Conservation (phyloP, 371 early-diverging fungal species). For the Rhizopus sp. region DNA sequence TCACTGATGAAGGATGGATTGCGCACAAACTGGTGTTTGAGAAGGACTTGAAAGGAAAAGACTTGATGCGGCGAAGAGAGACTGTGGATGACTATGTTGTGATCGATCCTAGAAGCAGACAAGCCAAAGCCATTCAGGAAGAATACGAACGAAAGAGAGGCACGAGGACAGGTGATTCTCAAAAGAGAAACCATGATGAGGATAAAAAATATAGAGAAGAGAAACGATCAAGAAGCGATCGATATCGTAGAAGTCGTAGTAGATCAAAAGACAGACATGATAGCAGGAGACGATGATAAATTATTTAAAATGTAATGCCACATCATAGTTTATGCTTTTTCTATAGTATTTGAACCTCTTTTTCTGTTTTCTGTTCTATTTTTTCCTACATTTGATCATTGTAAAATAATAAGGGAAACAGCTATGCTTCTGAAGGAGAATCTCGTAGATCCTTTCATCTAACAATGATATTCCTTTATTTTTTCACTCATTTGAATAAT, state of each 20-base stretch:
- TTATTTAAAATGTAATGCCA: background rate
- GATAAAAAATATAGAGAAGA: constrained; percentile 8
- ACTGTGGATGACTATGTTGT: constrained; percentile 75
- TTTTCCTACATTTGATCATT: too few species aligned
- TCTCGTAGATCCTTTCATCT: too few species aligned
- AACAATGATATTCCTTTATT: too few species aligned
- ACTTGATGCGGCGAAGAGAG: constrained; percentile 60
- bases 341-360: too few species aligned
- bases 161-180: constrained; percentile 5
- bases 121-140: constrained; percentile 44
- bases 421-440: too few species aligned
- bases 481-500: too few species aligned
- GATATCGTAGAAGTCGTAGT: background rate
- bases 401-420: too few species aligned
- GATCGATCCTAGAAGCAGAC: constrained; percentile 67
- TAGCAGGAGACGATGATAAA: constrained; percentile 9
- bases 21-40: constrained; percentile 69
- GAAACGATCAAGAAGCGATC: constrained; percentile 23
- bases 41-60: constrained; percentile 68
- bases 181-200: constrained; percentile 19
- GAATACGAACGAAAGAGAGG: constrained; percentile 34
- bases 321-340: too few species aligned
- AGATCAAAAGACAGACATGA: constrained; percentile 8
- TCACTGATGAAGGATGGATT: constrained; percentile 67
- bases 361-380: too few species aligned